Conservation (phyloP, 345 rosid genomes). For the Toxicodendron radicans region DNA sequence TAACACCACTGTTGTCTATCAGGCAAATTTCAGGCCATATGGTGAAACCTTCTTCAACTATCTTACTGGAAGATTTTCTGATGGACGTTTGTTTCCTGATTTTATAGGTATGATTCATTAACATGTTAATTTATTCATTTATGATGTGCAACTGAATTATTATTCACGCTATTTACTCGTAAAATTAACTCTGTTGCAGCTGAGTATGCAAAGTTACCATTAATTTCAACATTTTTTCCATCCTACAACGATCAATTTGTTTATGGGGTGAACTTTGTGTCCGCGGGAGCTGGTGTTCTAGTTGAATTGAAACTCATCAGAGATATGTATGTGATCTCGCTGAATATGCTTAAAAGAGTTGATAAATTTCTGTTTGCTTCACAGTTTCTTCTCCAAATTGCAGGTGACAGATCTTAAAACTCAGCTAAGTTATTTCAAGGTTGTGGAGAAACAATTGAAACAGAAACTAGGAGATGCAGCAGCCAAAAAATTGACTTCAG, state of each 20-base stretch:
- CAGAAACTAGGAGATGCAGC: slow-evolving; percentile 35
- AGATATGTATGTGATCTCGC: slow-evolving; percentile 5
- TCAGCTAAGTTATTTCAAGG: slow-evolving; percentile 37
- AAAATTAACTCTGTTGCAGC: slow-evolving; percentile 21
- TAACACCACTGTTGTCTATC: slow-evolving; percentile 1
- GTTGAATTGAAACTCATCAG: slow-evolving; percentile 2
- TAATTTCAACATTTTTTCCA: slow-evolving; percentile 4
- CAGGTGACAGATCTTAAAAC: slow-evolving; percentile 44
- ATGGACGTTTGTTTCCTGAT: slow-evolving; percentile 6
- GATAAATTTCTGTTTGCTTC: no score
- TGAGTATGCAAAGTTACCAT: slow-evolving; percentile 17
- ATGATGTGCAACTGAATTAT: neutral
- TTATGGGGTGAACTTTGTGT: slow-evolving; percentile 31
- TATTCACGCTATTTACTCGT: neutral
- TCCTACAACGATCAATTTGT: slow-evolving; percentile 1
- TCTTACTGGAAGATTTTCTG: slow-evolving; percentile 10
- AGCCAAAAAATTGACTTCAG: slow-evolving; percentile 29
- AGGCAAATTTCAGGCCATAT: no score
- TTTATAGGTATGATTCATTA: slow-evolving; percentile 12
- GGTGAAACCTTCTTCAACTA: no score
- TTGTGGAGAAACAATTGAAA: slow-evolving; percentile 27
- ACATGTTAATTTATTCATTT: no score
- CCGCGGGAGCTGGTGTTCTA: slow-evolving; percentile 26
- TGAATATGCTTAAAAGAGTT: no score
- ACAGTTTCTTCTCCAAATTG: no score